phyloP scores from a whole-genome alignment of 768 basidiomycete species.

The Sporobolomyces roseus region DNA sequence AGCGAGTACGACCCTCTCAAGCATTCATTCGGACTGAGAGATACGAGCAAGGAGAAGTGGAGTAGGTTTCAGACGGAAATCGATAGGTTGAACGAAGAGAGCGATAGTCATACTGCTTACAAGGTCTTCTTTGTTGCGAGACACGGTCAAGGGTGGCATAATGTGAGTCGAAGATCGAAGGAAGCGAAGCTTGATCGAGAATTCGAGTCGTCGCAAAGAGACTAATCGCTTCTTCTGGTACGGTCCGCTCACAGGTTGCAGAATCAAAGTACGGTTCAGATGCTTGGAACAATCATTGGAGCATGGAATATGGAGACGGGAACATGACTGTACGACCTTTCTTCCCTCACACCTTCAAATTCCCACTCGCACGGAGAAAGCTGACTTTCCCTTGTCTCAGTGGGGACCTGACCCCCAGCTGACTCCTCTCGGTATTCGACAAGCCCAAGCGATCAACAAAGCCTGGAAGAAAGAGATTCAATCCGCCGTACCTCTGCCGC shows the following conservation, averaged over 20 bases:
- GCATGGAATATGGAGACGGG: constrained; percentile 40
- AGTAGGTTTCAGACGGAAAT: constrained; percentile 30
- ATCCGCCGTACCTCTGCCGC: constrained; percentile 41
- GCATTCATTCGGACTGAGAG: constrained; percentile 36
- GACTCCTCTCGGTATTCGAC: constrained; percentile 37
- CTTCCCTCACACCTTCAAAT: not conserved
- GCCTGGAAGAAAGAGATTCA: constrained; percentile 37
- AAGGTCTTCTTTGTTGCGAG: constrained; percentile 45
- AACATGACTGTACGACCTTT: constrained; percentile 36
- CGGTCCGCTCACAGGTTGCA: constrained; percentile 13
- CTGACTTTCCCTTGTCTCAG: not conserved
- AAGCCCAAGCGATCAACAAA: constrained; percentile 36
- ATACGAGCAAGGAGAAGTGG: constrained; percentile 37
- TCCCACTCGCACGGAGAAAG: not conserved
- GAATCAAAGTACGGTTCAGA: constrained; percentile 38
- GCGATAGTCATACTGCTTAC: constrained; percentile 42
- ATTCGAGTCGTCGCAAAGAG: not conserved
- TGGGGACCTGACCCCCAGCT: constrained; percentile 47
- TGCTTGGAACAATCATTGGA: constrained; percentile 46
- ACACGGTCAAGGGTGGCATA: constrained; percentile 46
- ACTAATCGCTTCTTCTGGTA: not conserved
- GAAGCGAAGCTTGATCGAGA: not conserved
- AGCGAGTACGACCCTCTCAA: constrained; percentile 1
- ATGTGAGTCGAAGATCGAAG: constrained; percentile 1
- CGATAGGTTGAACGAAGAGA: constrained; percentile 33